Base-by-base conservation (phyloP, 1,139 yeast genomes). In the Yamadazyma sp. region DNA sequence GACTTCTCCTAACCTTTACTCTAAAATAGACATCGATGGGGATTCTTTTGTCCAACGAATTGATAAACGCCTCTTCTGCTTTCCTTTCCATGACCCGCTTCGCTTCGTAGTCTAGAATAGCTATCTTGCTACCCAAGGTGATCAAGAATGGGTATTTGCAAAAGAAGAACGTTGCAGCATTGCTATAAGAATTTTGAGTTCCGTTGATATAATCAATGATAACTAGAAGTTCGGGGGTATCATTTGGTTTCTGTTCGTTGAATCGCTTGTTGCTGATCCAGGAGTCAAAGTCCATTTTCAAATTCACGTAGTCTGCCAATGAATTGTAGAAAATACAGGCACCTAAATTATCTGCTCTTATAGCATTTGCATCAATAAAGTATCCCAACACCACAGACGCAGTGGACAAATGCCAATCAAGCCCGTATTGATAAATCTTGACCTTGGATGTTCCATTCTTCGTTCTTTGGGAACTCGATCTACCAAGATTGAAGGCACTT, bases 61-160 rank as follows among this genome's bases (percentile, higher is more conserved):
- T 78, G 34, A 89, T 76, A 51, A 89, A 88, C 0, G 96, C 96
- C 54, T 87, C 94, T 51, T 88, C 96, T 0, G 96, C 96, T 53
- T 84, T 82, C 40, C 85, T 64, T 51, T 86, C 95, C 95, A 90
- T 88, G 41, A 80, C 85, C 29, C 86, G 64, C 42, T 81, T 76
- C 0, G 95, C 89, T 53, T 89, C 96, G 57, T 86, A 81, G 51
- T 87, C 95, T 48, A 92, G 62, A 3, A 90, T 78, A 0, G 82
- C 70, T 2, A 89, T 85, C 58, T 92, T 92, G 3, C 87, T 76
- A 0, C 95, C 96, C 47, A 92, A 64, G 0, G 96, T 82, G 15
- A 92, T 65, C 40, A 88, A 62, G 56, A 86, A 89, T 1, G 97
- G 97, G 51, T 74, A 89, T 46, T 84, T 86, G 52, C 97, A 90